Percentiles rank a stretch among this genome's conserved stretches.
Conservation (phyloP, 202 grass and related monocot genomes). For the Carex arenaria region DNA sequence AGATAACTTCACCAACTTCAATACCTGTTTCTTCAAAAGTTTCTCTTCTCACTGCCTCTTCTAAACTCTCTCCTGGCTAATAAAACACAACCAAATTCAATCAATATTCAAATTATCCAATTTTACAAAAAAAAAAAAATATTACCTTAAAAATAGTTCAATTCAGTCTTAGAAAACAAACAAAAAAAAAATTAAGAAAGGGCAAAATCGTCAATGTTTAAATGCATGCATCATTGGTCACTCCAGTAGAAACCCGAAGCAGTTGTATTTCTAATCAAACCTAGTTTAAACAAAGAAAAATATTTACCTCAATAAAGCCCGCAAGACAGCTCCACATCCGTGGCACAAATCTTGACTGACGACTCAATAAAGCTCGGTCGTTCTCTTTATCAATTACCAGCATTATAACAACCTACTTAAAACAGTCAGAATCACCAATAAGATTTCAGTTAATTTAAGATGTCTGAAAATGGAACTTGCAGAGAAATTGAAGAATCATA, state of each 20-base stretch:
- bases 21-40: slow-evolving; percentile 89
- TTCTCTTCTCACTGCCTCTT: slow-evolving; percentile 98
- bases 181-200: not conserved
- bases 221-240: not conserved
- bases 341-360: slow-evolving; percentile 73
- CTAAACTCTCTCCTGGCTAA: slow-evolving; percentile 95
- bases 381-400: slow-evolving; percentile 90
- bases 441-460: not conserved
- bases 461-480: not conserved
- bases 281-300: not conserved
- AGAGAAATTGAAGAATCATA: slow-evolving; percentile 28
- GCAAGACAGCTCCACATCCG: slow-evolving; percentile 99
- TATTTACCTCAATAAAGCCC: slow-evolving; percentile 83
- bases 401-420: slow-evolving; percentile 91
- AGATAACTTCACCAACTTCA: slow-evolving; percentile 84
- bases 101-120: not conserved
- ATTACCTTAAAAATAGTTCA: not conserved
- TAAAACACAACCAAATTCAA: slow-evolving; percentile 19
- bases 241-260: not conserved
- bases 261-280: not conserved
- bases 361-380: slow-evolving; percentile 71
- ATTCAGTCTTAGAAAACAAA: not conserved
- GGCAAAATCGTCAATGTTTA: not conserved
- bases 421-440: not conserved
- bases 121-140: no score